A percentile compares a stretch with the other conserved stretches of the same genome.
phyloP scores from a whole-genome alignment of 768 basidiomycete species.

The Pulveroboletus sp. region DNA sequence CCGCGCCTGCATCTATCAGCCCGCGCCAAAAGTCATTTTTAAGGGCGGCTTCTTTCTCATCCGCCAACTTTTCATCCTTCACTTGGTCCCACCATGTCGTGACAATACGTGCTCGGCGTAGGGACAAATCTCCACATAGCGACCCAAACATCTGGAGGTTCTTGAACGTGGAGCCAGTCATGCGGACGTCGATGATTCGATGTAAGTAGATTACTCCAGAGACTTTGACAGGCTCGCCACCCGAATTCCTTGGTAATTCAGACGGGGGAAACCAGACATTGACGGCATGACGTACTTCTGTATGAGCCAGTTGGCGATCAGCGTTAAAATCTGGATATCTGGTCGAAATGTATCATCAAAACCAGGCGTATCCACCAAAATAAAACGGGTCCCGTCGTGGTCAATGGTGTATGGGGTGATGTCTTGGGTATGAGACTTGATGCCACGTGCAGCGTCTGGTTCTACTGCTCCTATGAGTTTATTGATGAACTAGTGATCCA shows the following conservation, averaged over 20 bases:
- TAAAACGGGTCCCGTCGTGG: background rate
- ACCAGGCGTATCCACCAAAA: slow-evolving; percentile 19
- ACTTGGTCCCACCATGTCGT: slow-evolving; percentile 37
- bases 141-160: slow-evolving; percentile 33
- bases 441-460: background rate
- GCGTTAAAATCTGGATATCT: slow-evolving; percentile 5
- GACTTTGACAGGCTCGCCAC: slow-evolving; percentile 4
- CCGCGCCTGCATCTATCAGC: slow-evolving; percentile 2
- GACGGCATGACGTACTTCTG: slow-evolving; percentile 9
- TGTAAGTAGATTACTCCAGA: slow-evolving; percentile 34
- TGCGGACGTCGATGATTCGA: slow-evolving; percentile 32
- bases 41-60: slow-evolving; percentile 24
- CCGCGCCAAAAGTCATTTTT: slow-evolving; percentile 21
- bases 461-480: slow-evolving; percentile 1
- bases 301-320: slow-evolving; percentile 14
- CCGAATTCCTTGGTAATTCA: slow-evolving; percentile 7
- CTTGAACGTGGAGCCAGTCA: slow-evolving; percentile 27
- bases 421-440: slow-evolving; percentile 8
- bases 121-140: slow-evolving; percentile 31
- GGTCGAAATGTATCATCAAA: slow-evolving; percentile 16
- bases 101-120: slow-evolving; percentile 32
- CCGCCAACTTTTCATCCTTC: slow-evolving; percentile 9
- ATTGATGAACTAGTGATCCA: slow-evolving; percentile 11
- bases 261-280: no score
- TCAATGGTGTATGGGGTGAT: slow-evolving; percentile 1